Conservation (phyloP, 352 stramenopile genomes). For the Globisporangium splendens region DNA sequence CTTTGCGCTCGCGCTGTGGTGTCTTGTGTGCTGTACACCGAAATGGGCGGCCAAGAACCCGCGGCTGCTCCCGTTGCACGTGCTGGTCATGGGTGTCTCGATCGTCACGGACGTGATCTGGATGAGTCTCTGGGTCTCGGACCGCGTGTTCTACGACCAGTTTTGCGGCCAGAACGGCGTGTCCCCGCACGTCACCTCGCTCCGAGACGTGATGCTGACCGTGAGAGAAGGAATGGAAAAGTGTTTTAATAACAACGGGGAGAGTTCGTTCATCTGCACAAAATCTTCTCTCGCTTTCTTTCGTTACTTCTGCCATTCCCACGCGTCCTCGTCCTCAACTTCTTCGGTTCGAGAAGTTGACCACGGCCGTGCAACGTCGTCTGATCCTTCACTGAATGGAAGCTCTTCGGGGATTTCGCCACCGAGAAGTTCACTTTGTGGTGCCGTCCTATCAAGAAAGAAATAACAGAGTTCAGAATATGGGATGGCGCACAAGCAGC, state of each 20-base stretch:
- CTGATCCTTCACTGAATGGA: neutral
- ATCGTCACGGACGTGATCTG: slow-evolving; percentile 72
- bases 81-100: slow-evolving; percentile 46
- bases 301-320: slow-evolving; percentile 22
- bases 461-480: neutral
- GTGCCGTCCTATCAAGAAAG: slow-evolving; percentile 26
- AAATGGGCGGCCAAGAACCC: slow-evolving; percentile 46
- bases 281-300: neutral
- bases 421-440: neutral
- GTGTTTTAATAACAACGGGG: too few species aligned
- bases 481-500: neutral
- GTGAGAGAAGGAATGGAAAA: too few species aligned
- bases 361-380: neutral
- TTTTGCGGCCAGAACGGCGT: slow-evolving; percentile 56
- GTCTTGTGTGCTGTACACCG: slow-evolving; percentile 48
- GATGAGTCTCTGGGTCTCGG: slow-evolving; percentile 73
- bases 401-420: slow-evolving; percentile 39
- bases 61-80: slow-evolving; percentile 44
- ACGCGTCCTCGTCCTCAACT: slow-evolving; percentile 33
- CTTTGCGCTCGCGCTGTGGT: slow-evolving; percentile 72
- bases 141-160: slow-evolving; percentile 72
- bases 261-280: neutral
- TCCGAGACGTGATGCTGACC: too few species aligned
- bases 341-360: slow-evolving; percentile 39
- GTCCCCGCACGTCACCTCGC: slow-evolving; percentile 12